A percentile compares a stretch with the other conserved stretches of the same genome.
phyloP scores from a whole-genome alignment of 352 stramenopile species.

The Phytophthora hybrid region DNA sequence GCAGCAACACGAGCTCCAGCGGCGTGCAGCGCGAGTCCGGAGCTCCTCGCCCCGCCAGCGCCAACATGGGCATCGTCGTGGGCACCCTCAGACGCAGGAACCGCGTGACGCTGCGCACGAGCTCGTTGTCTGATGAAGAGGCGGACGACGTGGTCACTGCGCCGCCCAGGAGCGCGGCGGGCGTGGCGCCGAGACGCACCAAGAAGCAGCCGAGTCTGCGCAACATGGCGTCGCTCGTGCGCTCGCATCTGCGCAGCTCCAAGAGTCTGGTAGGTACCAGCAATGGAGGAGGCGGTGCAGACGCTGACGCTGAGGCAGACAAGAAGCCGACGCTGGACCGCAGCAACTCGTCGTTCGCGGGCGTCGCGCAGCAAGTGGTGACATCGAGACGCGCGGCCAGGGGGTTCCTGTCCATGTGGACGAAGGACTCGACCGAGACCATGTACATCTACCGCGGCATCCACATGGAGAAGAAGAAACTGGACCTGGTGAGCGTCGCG shows the following conservation, averaged over 20 bases:
- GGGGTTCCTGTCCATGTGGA: conserved; percentile 85
- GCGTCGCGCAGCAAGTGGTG: conserved; percentile 80
- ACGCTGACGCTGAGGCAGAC: conserved; percentile 6
- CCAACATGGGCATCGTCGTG: conserved; percentile 52
- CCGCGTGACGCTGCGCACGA: conserved; percentile 31
- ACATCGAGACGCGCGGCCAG: conserved; percentile 70
- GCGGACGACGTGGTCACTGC: conserved; percentile 31
- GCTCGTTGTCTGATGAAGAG: conserved; percentile 44
- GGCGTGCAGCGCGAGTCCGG: conserved; percentile 24
- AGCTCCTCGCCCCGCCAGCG: conserved; percentile 36
- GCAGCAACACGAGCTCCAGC: conserved; percentile 45
- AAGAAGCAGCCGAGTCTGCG: conserved; percentile 65
- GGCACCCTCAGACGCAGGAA: conserved; percentile 51
- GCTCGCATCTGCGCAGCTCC: conserved; percentile 64
- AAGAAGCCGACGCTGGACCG: conserved; percentile 22
- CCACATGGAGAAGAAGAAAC: conserved; percentile 92
- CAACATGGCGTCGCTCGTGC: conserved; percentile 72
- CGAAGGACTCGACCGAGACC: conserved; percentile 48
- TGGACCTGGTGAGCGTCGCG: conserved; percentile 76
- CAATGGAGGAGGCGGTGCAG: conserved; percentile 5
- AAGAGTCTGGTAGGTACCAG: conserved; percentile 20
- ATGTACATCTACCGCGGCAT: conserved; percentile 83
- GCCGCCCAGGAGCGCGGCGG: conserved; percentile 14
- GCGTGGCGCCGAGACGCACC: conserved; percentile 25
- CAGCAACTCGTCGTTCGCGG: conserved; percentile 72